Base-by-base conservation (phyloP, 257 asterid species). In the Nicotiana otophora region DNA sequence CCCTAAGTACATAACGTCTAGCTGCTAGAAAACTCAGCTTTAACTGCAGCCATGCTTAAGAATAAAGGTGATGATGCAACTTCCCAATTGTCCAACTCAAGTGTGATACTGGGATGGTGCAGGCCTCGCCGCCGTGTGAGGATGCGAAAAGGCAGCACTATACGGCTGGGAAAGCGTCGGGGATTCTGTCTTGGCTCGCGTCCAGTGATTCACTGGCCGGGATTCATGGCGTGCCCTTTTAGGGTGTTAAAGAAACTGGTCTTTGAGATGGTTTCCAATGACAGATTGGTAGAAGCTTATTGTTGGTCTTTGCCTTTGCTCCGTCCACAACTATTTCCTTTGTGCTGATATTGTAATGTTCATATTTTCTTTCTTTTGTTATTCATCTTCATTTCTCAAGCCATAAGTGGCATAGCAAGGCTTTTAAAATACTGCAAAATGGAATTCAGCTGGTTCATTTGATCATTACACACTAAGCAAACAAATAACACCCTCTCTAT, bases 121-220 rank as follows among this genome's bases (percentile, higher is more conserved):
- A 76, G 82, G 30, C 10, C 60, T 54, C 83, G 86, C 15, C 86
- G 87, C 7, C 88, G 88, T 19, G 53, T 7, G 33, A 66, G 17
- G 86, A 63, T 90, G 87, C 77, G 88, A 57, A 85, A 90, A 77
- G 87, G 78, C 79, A 64, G 87, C 26, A 68, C 85, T 1, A 51
- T 90, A 70, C 84, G 93, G 84, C 76, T 90, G n/a, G 93, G 92
- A 65, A 87, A 87, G 77, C 82, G 91, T 68, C 83, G 91, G 81
- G 93, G 91, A 42, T 85, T 90, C 81, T 81, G 82, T 78, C 72
- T 90, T 4, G 87, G 86, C 46, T 53, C 76, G 10, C 88, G 91
- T 51, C 63, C 86, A 54, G 90, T 84, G 87, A 89, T 86, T 84
- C 89, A 81, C 0, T 84, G 86, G 28, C 10, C 26, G 88, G 83